Evolutionary conservation across 257 asterid genomes (phyloP), one percentile per base, ranked within the genome.

Genomic region (Mentha longifolia): DNA sequence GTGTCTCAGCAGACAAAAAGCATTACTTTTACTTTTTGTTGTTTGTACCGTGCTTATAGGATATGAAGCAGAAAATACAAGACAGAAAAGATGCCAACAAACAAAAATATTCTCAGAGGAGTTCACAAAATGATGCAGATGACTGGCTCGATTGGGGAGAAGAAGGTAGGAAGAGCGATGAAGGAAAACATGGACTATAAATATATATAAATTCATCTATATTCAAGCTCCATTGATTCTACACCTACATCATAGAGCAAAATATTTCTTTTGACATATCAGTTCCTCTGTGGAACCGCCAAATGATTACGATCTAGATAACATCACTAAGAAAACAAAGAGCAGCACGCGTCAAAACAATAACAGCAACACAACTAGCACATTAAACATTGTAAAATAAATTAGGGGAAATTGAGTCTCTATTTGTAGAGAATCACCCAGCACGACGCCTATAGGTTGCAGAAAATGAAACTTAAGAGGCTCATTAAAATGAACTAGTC

Each of bases 281-380:
- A 35, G 22, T 63, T 62, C 43, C 25, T 19, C 11, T 11, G n/a
- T 16, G 61, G 25, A 41, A 54, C 55, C 61, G 16, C 17, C 41
- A 76, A 16, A 41, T 37, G 37, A 61, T 75, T 28, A 52, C 71
- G 14, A 43, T 15, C 25, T 12, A 56, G 35, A 58, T 5, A 54
- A n/a, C 47, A 42, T 25, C 63, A 62, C 30, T 42, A 37, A 50
- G 15, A 30, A 64, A 47, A 45, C 22, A 14, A 56, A 12, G 41
- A 25, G 9, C 39, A 35, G 39, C 39, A 35, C 39, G 35, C 1
- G 16, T 7, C 57, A 55, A 39, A 22, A 14, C 20, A 28, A 8
- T 16, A 39, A 59, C 37, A 60, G 8, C 3, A 28, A 28, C 31
- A 28, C 5, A 35, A 35, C 39, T 5, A 5, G 39, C 5, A 35